Percentiles rank a stretch among this genome's conserved stretches.
phyloP scores from a whole-genome alignment of 2,329 filamentous ascomycete genomes.

The Tolypocladium cylindrosporum region DNA sequence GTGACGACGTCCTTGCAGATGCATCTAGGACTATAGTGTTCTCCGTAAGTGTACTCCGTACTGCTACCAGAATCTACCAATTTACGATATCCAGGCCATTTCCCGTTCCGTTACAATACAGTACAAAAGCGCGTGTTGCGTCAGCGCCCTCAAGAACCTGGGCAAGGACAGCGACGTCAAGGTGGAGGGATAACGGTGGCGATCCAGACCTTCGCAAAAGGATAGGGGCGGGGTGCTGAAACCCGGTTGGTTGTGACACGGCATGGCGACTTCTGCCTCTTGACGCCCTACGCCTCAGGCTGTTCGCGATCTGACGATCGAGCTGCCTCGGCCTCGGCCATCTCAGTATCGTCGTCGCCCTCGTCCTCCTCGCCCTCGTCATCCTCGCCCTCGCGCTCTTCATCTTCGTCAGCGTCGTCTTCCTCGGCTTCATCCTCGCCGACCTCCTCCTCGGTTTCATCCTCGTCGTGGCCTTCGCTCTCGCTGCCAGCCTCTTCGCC shows the following conservation, averaged over 20 bases:
- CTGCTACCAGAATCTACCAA: not conserved
- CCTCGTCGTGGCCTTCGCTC: conserved; percentile 24
- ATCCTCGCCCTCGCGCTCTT: conserved; percentile 4
- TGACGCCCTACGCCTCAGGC: conserved; percentile 2
- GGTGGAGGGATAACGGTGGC: too few species aligned
- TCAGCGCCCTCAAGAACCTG: not conserved
- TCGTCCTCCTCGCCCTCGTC: conserved; percentile 7
- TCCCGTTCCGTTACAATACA: not conserved
- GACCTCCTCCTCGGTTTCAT: conserved; percentile 13
- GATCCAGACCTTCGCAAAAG: too few species aligned
- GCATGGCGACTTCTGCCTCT: conserved; percentile 1
- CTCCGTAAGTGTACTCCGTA: not conserved
- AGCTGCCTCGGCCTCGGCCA: not conserved
- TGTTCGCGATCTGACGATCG: conserved; percentile 1
- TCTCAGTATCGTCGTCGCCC: conserved; percentile 3
- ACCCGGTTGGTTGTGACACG: not conserved
- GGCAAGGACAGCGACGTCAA: too few species aligned
- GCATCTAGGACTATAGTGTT: not conserved
- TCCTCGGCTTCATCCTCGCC: conserved; percentile 6
- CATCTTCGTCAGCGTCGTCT: conserved; percentile 3
- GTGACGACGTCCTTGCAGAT: too few species aligned
- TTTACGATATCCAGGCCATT: not conserved
- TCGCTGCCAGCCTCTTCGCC: conserved; percentile 24
- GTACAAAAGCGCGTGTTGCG: not conserved
- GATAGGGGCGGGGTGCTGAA: too few species aligned